Conservation (phyloP, 2,329 filamentous ascomycete species). For the Sporothrix curviconia region DNA sequence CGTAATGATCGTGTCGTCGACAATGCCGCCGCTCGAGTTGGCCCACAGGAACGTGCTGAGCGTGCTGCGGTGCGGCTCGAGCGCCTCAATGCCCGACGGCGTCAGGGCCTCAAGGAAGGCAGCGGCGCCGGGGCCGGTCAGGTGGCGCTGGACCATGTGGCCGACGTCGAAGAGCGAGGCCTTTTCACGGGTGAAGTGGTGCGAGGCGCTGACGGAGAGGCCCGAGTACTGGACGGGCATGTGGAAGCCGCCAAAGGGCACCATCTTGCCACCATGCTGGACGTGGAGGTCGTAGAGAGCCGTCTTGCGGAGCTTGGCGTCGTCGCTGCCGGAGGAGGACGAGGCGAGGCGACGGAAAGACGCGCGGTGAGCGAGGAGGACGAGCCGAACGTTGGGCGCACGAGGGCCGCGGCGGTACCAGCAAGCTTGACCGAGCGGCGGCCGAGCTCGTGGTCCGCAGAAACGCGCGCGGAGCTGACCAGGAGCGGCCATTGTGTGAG, state of each 20-base stretch:
- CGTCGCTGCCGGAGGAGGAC: conserved; percentile 9
- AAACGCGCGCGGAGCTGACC: conserved; percentile 5
- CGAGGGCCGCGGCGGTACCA: background rate
- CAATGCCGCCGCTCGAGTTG: conserved; percentile 70
- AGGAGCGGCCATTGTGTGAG: conserved; percentile 6
- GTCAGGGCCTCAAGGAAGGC: conserved; percentile 80
- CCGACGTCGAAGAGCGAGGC: conserved; percentile 92
- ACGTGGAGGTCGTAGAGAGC: conserved; percentile 38
- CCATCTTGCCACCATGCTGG: conserved; percentile 80
- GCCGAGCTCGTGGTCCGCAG: conserved; percentile 1
- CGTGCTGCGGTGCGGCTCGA: conserved; percentile 64
- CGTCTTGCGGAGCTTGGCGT: conserved; percentile 25
- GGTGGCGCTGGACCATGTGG: conserved; percentile 90
- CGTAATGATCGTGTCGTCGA: conserved; percentile 90
- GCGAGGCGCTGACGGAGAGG: conserved; percentile 73
- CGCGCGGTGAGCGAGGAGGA: background rate
- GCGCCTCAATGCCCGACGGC: conserved; percentile 61
- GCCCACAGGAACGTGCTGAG: conserved; percentile 79
- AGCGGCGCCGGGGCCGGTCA: conserved; percentile 72
- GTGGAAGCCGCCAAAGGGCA: conserved; percentile 85
- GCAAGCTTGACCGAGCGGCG: background rate
- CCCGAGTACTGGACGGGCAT: conserved; percentile 89
- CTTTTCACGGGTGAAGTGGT: conserved; percentile 81
- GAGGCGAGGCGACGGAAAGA: background rate
- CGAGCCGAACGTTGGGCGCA: background rate